Evolutionary conservation across 2,329 filamentous ascomycete species (phyloP), one percentile per base, ranked within the genome.

Genomic region (Apiospora kogelbergensis): DNA sequence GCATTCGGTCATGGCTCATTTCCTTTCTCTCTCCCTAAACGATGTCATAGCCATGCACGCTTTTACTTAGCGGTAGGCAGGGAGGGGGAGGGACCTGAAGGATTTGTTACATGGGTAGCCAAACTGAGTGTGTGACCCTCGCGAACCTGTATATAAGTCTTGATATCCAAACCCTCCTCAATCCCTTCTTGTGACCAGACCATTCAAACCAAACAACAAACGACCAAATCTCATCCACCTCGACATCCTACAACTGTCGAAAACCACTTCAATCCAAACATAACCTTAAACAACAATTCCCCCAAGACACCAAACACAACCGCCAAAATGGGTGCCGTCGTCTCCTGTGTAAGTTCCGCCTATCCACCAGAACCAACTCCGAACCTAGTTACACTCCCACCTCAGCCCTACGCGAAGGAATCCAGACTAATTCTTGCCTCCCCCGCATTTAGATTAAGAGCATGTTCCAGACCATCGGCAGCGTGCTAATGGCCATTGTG

Each of bases 291-390:
- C 41, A 68, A 67, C 66, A 30, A 45, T 66, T 26, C 67, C 69
- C 64, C 48, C 69, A 65, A 71, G 69, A 15, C 65, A 69, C 65
- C 70, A 46, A 67, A 70, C 48, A 45, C 67, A 72, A 76, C 74
- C 70, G 67, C 76, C 81, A 90, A 80, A 74, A 95, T 96, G 93
- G 93, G 93, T 83, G 92, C 91, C 81, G 90, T 96, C 77, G 85
- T 94, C 74, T 95, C 92, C 79, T 95, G 93, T 79, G 93, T 95
- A 93, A 77, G 92, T 87, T 66, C 15, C 6, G 22, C 24, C 53
- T 60, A 20, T 20, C 53, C 30, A 20, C 42, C 42, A 6, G 2
- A 44, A 44, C 46, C 26, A 37, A 30, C 17, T 11, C 53, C 17
- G 37, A 60, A 37, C 53, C 53, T 60, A 60, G 26, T 37, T 26